Conservation (phyloP, 371 early-diverging fungal species). For the Mucor piriformis region DNA sequence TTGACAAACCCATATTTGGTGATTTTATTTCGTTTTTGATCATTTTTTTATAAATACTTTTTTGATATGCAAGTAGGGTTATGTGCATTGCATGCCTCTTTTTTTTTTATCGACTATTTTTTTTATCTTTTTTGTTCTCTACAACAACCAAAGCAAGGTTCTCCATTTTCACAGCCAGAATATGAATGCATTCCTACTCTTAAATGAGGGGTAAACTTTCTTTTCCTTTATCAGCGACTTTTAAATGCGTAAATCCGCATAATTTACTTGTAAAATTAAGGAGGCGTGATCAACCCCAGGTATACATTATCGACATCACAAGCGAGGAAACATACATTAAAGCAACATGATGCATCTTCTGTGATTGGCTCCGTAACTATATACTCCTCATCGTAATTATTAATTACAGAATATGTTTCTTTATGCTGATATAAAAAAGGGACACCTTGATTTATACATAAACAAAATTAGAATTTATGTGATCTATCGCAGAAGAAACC, state of each 20-base stretch:
- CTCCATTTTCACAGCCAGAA: too few relatives aligned
- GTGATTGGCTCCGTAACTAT: slow-evolving; percentile 13
- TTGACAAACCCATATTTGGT: slow-evolving; percentile 34
- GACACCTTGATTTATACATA: not conserved
- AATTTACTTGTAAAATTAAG: slow-evolving; percentile 25
- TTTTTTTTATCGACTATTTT: not conserved
- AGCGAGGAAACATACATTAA: slow-evolving; percentile 12
- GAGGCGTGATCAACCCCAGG: slow-evolving; percentile 1
- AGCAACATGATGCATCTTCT: slow-evolving; percentile 14
- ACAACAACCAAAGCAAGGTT: not conserved
- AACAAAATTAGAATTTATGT: slow-evolving; percentile 7
- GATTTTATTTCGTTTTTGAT: slow-evolving; percentile 31
- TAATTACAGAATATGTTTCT: not conserved
- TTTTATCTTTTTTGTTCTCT: not conserved
- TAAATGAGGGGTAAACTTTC: not conserved
- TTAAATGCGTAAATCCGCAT: slow-evolving; percentile 72
- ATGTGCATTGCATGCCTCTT: slow-evolving; percentile 17
- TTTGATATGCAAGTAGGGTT: slow-evolving; percentile 20
- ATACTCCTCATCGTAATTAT: not conserved
- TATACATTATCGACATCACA: not conserved
- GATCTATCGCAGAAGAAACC: slow-evolving; percentile 17
- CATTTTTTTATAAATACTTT: slow-evolving; percentile 20
- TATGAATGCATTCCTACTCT: too few relatives aligned
- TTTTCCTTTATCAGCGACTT: not conserved
- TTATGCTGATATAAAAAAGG: not conserved